Evolutionary conservation across 129 eudicot genomes (phyloP).

Genomic region (Solidago caesia): DNA sequence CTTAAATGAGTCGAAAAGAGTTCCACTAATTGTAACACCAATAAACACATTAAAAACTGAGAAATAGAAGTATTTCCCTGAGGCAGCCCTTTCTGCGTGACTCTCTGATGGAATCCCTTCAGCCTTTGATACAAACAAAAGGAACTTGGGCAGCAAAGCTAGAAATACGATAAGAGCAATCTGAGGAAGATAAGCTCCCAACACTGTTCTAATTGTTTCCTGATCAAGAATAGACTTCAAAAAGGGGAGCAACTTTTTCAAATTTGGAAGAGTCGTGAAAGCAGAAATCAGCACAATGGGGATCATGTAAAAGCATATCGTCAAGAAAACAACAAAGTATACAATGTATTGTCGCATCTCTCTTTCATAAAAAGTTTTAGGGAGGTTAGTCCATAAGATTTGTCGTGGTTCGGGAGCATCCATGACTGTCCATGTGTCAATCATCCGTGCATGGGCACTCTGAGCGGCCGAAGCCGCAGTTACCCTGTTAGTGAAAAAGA

Average conservation of each 20-base stretch:
- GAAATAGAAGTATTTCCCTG: conserved; percentile 89
- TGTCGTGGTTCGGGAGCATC: conserved; percentile 90
- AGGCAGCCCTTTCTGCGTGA: conserved; percentile 81
- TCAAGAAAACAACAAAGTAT: conserved; percentile 63
- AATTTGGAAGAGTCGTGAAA: conserved; percentile 64
- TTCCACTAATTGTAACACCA: conserved; percentile 74
- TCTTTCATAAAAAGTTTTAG: conserved; percentile 57
- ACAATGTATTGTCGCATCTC: conserved; percentile 58
- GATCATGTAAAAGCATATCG: conserved; percentile 78
- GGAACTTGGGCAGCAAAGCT: conserved; percentile 75
- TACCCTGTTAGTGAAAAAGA: conserved; percentile 62
- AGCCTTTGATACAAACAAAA: conserved; percentile 66
- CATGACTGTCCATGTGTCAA: conserved; percentile 77
- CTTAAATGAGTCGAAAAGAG: conserved; percentile 61
- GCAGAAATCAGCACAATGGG: conserved; percentile 85
- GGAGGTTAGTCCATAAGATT: conserved; percentile 68
- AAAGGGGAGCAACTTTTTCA: conserved; percentile 70
- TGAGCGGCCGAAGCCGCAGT: conserved; percentile 87
- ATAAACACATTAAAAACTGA: conserved; percentile 79
- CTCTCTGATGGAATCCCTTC: conserved; percentile 83
- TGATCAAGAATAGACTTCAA: conserved; percentile 51
- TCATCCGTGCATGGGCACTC: conserved; percentile 64
- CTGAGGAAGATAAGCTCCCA: conserved; percentile 90
- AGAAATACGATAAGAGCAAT: conserved; percentile 75
- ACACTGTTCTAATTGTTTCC: conserved; percentile 44